Evolutionary conservation across 2,329 filamentous ascomycete genomes (phyloP), one percentile per base, ranked within the genome.

Genomic region (Scortechinia acanthostroma): DNA sequence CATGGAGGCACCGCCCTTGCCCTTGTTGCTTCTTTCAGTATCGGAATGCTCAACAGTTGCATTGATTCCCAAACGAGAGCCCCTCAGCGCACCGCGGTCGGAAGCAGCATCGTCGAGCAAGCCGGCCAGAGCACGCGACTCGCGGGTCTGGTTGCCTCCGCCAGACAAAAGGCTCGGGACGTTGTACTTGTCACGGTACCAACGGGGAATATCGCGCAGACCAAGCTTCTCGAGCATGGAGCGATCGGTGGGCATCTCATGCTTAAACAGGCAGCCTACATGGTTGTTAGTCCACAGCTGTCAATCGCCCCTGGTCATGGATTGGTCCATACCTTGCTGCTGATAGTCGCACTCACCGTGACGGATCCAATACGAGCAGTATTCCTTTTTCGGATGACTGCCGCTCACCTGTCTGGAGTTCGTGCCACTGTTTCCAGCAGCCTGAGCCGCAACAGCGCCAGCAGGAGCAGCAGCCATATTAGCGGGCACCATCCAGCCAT

Each of bases 291-390:
- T 30, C 10, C 10, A 10, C 10, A 10, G 25, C n/a, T n/a, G n/a
- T 30, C n/a, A 10, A 30, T 30, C 10, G n/a, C 10, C n/a, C 25
- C n/a, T 10, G 10, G n/a, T 30, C 10, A 30, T 30, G 25, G 10
- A 30, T 30, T 10, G 10, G 6, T 40, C 6, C 35, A 10, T 19
- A 40, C 35, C 35, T 19, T 40, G 35, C 35, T 40, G 35, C 35
- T 10, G 10, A 19, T 40, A 40, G 17, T 40, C 35, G 20, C 35
- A 40, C 20, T 40, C 35, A 6, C 35, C 35, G 17, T 19, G 35
- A 19, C 35, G 35, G 20, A 40, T 40, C 35, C 35, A 40, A 19
- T 40, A 40, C 13, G 35, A 40, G 35, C 35, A 40, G 17, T 40
- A 40, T 19, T 40, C 35, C 17, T 40, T 40, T 19, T 19, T 40